Base-by-base conservation (phyloP, 176 grass and related monocot genomes). In the Coix lacrymajobi region DNA sequence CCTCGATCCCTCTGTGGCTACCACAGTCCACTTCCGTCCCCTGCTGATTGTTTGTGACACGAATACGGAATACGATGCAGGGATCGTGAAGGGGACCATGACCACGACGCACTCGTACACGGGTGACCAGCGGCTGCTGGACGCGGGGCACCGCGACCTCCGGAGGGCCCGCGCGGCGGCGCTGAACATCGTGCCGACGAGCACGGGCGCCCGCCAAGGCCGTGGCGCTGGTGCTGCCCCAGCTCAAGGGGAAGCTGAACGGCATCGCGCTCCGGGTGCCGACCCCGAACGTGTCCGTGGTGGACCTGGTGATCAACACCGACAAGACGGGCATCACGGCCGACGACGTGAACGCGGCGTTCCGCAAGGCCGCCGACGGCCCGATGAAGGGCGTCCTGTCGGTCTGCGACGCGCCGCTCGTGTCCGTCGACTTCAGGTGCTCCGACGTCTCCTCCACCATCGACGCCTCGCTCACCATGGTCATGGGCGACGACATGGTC, bases 401-500 rank as follows among this genome's bases (percentile, higher is more conserved):
- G 1, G 93, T 99, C 69, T 99, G 96, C 79, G 96, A 99, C 83
- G 87, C 28, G 62, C 93, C 93, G 28, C 85, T 99, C 11, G 96
- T 99, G 22, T 99, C 96, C 33, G 96, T 99, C 19, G 96, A 99
- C 86, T 99, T 99, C 89, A 75, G 91, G 30, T 99, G 96, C 92
- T 87, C 87, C 26, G 91, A 99, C 38, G 96, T 96, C 6, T 99
- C 96, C 33, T 90, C 85, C 80, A 89, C 93, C 63, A 93, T 99
- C 37, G 96, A 99, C 82, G 81, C 93, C 0, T 99, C 96, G 14
- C 87, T 99, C 71, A 96, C 89, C 57, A 99, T 99, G 96, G 96
- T 99, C 60, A 99, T 99, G 96, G 96, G 96, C 20, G 91, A 96
- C 49, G 96, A 99, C 85, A 99, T 99, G 96, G 93, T 99, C 54